Conservation (phyloP, 345 rosid species). For the Turritis glabra region DNA sequence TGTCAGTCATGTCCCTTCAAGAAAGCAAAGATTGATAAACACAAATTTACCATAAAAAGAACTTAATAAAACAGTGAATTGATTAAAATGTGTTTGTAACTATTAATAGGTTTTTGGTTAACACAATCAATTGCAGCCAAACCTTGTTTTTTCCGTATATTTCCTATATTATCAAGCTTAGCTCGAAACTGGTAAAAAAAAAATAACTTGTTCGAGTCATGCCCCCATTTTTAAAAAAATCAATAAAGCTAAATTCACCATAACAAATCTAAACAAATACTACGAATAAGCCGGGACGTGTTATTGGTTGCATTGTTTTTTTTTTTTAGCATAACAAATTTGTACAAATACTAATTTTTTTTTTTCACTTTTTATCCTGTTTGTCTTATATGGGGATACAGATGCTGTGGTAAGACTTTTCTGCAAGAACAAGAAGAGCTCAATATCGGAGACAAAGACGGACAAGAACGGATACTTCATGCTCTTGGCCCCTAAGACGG, state of each 20-base stretch:
- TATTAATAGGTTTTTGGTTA: neutral
- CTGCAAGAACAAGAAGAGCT: constrained; percentile 63
- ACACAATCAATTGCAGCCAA: neutral
- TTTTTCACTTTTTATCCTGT: neutral
- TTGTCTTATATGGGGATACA: constrained; percentile 24
- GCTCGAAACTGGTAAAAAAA: neutral
- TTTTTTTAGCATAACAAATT: neutral
- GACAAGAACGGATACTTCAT: constrained; percentile 82
- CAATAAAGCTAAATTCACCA: neutral
- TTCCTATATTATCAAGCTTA: neutral
- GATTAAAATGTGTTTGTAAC: neutral
- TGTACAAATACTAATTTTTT: neutral
- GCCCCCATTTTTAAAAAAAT: neutral
- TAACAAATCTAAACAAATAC: neutral
- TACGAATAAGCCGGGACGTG: too few species aligned
- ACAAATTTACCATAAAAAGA: neutral
- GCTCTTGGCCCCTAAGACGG: constrained; percentile 58
- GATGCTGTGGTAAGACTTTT: constrained; percentile 68
- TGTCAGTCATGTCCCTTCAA: neutral
- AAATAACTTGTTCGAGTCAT: neutral
- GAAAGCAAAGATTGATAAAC: neutral
- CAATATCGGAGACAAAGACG: constrained; percentile 40
- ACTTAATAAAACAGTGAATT: too few species aligned
- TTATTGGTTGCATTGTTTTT: neutral
- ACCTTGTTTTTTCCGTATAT: neutral